Conservation (phyloP, 768 basidiomycete species). For the Suillus decipiens region DNA sequence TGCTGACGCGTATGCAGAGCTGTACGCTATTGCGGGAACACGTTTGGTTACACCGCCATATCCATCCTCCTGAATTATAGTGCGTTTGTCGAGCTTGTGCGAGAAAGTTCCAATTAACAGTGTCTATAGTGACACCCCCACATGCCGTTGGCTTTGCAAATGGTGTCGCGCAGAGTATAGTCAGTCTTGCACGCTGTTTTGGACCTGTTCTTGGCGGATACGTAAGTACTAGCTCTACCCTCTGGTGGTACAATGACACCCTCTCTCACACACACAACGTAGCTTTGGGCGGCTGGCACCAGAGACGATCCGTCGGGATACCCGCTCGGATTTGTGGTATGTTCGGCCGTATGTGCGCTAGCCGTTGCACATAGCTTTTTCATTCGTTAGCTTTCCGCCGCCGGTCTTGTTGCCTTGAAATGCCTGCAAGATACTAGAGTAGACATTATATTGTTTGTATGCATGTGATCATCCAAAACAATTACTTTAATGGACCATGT, state of each 20-base stretch:
- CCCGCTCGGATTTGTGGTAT: constrained; percentile 72
- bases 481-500: neutral
- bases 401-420: neutral
- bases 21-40: constrained; percentile 82
- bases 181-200: constrained; percentile 88
- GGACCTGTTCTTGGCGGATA: constrained; percentile 87
- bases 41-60: constrained; percentile 89
- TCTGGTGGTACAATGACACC: constrained; percentile 5
- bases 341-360: constrained; percentile 58
- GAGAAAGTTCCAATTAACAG: constrained; percentile 1
- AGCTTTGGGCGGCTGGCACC: constrained; percentile 79
- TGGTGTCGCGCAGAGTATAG: constrained; percentile 93
- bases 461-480: neutral
- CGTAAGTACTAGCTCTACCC: constrained; percentile 39
- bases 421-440: neutral
- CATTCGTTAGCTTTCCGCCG: constrained; percentile 54
- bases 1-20: constrained; percentile 51
- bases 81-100: constrained; percentile 34
- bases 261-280: constrained; percentile 15
- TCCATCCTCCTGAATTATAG: constrained; percentile 88
- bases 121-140: constrained; percentile 80
- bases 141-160: constrained; percentile 89
- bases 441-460: neutral
- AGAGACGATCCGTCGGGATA: constrained; percentile 69
- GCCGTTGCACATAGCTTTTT: constrained; percentile 73